These are phyloP conservation scores for Blastobotrys proliferans DNA, from an alignment of 1,139 yeast genomes.

Conservation along the genomic window DNA sequence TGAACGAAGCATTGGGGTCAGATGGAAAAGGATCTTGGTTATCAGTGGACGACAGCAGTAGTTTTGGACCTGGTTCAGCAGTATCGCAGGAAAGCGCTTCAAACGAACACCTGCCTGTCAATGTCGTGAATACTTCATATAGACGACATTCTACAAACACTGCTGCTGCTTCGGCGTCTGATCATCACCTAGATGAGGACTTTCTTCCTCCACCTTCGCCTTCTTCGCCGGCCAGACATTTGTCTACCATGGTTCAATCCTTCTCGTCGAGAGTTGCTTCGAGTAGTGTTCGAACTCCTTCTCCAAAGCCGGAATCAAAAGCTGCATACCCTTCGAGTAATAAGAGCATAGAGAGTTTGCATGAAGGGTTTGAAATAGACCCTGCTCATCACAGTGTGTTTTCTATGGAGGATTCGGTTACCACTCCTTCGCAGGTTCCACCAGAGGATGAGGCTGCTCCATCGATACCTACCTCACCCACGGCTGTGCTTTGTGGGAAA, in stretches of 20 bases:
- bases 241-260: constrained; percentile 13
- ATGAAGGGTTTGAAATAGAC: constrained; percentile 6
- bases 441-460: too few species aligned
- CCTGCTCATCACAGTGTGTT: constrained; percentile 6
- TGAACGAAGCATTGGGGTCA: constrained; percentile 27
- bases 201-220: constrained; percentile 7
- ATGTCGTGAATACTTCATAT: constrained; percentile 4
- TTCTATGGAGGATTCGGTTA: not conserved
- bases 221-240: constrained; percentile 11
- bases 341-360: not conserved
- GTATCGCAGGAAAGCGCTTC: not conserved
- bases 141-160: not conserved
- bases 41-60: constrained; percentile 4
- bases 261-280: constrained; percentile 15
- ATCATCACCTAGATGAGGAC: too few species aligned
- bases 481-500: constrained; percentile 19
- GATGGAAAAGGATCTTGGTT: constrained; percentile 25
- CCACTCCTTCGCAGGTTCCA: not conserved
- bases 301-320: not conserved
- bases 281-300: not conserved
- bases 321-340: not conserved
- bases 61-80: too few species aligned
- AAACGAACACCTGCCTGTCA: not conserved
- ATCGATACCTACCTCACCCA: too few species aligned
- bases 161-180: too few species aligned